Evolutionary conservation across 2,329 filamentous ascomycete species (phyloP).

Genomic region (Colletotrichum incanum): DNA sequence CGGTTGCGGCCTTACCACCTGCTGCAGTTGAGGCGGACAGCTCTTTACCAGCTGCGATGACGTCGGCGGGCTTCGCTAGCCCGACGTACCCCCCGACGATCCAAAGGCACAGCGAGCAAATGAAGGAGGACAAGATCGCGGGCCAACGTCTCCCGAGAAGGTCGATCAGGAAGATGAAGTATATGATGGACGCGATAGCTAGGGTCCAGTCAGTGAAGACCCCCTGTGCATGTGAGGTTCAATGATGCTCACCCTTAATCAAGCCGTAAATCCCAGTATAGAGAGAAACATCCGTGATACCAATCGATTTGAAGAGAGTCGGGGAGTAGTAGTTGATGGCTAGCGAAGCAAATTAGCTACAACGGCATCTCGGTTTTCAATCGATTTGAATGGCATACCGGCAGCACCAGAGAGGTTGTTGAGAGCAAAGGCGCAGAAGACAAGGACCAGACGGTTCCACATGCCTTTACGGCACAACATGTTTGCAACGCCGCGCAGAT

Average conservation of each 20-base stretch:
- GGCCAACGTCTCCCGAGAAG: conserved; percentile 56
- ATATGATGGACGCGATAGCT: conserved; percentile 58
- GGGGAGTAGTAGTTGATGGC: conserved; percentile 62
- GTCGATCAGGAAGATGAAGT: conserved; percentile 58
- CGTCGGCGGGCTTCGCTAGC: conserved; percentile 62
- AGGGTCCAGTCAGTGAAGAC: background rate
- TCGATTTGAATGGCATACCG: background rate
- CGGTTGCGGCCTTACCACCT: conserved; percentile 67
- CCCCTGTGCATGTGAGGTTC: no score
- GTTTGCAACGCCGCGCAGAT: conserved; percentile 53
- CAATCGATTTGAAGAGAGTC: conserved; percentile 57
- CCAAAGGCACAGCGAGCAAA: conserved; percentile 65
- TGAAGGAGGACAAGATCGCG: conserved; percentile 63
- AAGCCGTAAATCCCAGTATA: conserved; percentile 68
- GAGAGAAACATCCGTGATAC: conserved; percentile 60
- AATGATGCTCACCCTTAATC: conserved; percentile 50
- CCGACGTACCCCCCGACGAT: conserved; percentile 69
- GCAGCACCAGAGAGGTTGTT: conserved; percentile 56
- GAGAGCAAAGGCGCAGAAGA: conserved; percentile 56
- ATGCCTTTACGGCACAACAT: conserved; percentile 57
- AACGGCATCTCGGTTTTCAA: background rate
- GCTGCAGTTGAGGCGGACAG: conserved; percentile 59
- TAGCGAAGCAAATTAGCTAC: background rate
- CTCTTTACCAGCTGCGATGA: conserved; percentile 59
- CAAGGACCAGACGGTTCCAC: conserved; percentile 56